Evolutionary conservation across 768 basidiomycete species (phyloP).

Genomic region (Mrakia frigida): DNA sequence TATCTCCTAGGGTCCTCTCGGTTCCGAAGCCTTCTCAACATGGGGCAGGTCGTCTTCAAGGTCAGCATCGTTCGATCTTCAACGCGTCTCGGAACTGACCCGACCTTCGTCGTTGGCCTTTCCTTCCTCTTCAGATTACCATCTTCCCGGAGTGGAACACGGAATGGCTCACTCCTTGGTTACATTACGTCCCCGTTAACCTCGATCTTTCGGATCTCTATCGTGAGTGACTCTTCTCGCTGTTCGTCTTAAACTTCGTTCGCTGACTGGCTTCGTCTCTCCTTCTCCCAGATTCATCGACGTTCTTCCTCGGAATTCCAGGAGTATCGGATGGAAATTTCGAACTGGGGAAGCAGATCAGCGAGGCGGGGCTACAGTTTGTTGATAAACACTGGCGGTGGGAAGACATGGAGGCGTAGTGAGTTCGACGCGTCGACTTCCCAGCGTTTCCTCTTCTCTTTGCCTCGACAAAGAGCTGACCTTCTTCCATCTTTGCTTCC

Average conservation of each 20-base stretch:
- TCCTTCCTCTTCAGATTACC: constrained; percentile 31
- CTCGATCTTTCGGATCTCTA: constrained; percentile 33
- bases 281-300: neutral
- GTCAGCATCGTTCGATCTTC: neutral
- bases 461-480: too few relatives aligned
- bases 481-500: neutral
- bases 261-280: too few relatives aligned
- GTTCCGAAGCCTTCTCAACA: neutral
- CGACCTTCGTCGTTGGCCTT: neutral
- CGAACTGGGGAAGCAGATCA: neutral
- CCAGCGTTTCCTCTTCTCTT: too few relatives aligned
- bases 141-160: constrained; percentile 43
- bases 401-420: constrained; percentile 11
- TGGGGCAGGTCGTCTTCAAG: constrained; percentile 21
- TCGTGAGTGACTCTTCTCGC: neutral
- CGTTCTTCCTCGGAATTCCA: constrained; percentile 6
- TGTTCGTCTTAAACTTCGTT: too few relatives aligned
- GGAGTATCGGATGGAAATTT: neutral
- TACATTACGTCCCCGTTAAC: constrained; percentile 42
- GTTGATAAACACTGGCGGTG: neutral
- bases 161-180: constrained; percentile 43
- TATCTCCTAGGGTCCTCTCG: constrained; percentile 8
- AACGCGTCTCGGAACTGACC: neutral
- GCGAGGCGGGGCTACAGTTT: neutral
- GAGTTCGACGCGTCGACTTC: neutral